Conservation (phyloP, 495 filamentous ascomycete genomes). For the Immersiella caudata region DNA sequence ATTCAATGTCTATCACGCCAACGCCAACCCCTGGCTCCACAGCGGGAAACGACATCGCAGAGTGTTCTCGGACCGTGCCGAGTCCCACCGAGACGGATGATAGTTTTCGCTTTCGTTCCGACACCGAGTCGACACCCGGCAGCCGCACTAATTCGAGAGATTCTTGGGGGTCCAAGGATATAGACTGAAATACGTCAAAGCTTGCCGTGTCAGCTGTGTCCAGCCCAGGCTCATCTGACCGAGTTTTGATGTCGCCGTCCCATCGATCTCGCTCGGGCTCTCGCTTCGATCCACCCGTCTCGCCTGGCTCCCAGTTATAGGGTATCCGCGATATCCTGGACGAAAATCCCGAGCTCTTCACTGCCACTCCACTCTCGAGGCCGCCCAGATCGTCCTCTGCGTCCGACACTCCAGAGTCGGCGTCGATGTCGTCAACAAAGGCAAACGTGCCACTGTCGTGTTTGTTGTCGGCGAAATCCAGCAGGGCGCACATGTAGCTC, state of each 20-base stretch:
- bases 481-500: conserved; percentile 27
- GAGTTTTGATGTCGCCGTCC: background rate
- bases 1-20: background rate
- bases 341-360: background rate
- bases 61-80: background rate
- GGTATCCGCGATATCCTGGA: conserved; percentile 24
- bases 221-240: conserved; percentile 3
- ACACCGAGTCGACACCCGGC: background rate
- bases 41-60: background rate
- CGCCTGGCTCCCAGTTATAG: conserved; percentile 10
- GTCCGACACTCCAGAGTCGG: conserved; percentile 24
- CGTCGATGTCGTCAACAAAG: conserved; percentile 30
- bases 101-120: background rate
- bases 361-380: background rate
- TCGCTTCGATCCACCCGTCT: background rate
- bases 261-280: background rate
- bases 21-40: background rate
- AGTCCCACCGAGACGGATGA: conserved; percentile 1
- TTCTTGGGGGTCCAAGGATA: background rate
- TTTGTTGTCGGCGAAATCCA: conserved; percentile 26
- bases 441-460: background rate
- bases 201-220: background rate
- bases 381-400: background rate
- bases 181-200: conserved; percentile 6
- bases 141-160: conserved; percentile 4